Evolutionary conservation across 257 asterid genomes (phyloP), one percentile per base, ranked within the genome.

Genomic region (Oldenlandia corymbosa): DNA sequence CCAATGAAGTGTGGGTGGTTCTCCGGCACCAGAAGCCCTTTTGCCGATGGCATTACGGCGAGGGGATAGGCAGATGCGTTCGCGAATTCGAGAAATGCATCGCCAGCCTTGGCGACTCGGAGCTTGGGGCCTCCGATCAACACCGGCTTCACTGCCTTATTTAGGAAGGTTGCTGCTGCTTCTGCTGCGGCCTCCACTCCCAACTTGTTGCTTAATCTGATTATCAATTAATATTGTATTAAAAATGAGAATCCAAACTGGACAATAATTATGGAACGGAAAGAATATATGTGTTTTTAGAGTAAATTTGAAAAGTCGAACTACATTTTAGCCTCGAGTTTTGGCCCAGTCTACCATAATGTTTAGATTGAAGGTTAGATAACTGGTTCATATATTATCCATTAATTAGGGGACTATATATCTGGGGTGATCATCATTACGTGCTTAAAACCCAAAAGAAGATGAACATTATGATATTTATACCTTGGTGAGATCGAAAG

Each of bases 71-170:
- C 53, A 11, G 23, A 47, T 5, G 53, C 20, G 5, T 47, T 12
- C 17, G 87, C 95, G 0, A 88, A 74, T 30, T 84, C 82, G 1
- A 79, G 73, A 30, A 88, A 86, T 7, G 90, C 84, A 1, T 75
- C 43, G 0, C 69, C n/a, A 2, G 93, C 90, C 58, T 84, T 83
- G 0, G 88, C 71, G 0, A 72, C 83, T 5, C 87, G 81, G 48
- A 86, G 82, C 64, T 88, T 88, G 5, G 96, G 96, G 51, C 95
- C 96, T 23, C 85, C 95, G 9, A 86, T 70, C 73, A 88, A 72
- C 34, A 88, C 93, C 0, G 90, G 92, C 66, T 88, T 88, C 43
- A 82, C 88, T 5, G 93, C 77, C 66, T 84, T 84, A 87, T 79
- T 83, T 8, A 86, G 73, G 76, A 88, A 88, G n/a, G 76, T 75